Evolutionary conservation across 805 yeast genomes (phyloP), one percentile per base, ranked within the genome.

Genomic region (Candida arabinofermentans): DNA sequence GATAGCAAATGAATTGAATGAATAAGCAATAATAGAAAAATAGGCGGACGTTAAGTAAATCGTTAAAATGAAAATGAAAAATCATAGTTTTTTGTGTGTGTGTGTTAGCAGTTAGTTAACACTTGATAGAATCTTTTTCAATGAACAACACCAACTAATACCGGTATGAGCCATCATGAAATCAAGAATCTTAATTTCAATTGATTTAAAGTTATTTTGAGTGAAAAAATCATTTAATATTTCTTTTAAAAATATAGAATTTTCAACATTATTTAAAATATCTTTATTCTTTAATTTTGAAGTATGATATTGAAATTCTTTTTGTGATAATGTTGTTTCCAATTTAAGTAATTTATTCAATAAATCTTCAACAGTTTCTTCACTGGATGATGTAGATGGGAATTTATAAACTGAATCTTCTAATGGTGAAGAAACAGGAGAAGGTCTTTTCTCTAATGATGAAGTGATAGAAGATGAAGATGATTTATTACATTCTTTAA

Each of bases 91-190:
- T n/a, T n/a, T n/a, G n/a, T n/a, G n/a, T n/a, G n/a, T n/a, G n/a
- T 21, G 6, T 37, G n/a, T n/a, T 29, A 9, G 6, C 19, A 14
- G 23, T 17, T 22, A 13, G 8, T 36, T 21, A 5, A 46, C 48
- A 40, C 62, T 64, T 40, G 74, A 77, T 13, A 77, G 50, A 4
- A 83, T 58, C 55, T 80, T 80, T 38, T 81, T 71, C 40, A 85
- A 65, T 3, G 90, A 83, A 21, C 77, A 69, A 46, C 85, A 77
- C 95, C 95, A 85, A 19, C 63, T 60, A 9, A 77, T 74, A 1
- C 84, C 80, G 33, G 70, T 72, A 50, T 79, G 77, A 2, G 63
- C 51, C 62, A 81, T 65, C 77, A 81, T 78, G 67, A 77, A 81
- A 24, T 72, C 64, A 24, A 66, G 71, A 39, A 66, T 66, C 37